These are phyloP conservation scores for Populus hybrid DNA, from an alignment of 441 rosid species.

Conservation along the genomic window DNA sequence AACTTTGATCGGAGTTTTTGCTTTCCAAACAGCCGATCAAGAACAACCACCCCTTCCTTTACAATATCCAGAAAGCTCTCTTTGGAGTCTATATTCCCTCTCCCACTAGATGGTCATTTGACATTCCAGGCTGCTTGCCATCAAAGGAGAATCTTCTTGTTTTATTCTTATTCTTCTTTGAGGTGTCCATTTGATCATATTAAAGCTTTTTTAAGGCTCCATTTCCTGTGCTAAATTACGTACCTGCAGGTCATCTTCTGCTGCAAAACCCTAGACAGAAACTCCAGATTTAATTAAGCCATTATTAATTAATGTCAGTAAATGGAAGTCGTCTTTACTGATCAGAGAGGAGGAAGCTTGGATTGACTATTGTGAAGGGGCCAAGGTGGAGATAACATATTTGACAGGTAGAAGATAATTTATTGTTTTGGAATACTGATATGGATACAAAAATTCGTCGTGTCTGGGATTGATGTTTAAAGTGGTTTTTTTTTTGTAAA, in stretches of 20 bases:
- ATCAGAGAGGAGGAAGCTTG: too few relatives aligned
- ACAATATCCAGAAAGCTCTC: conserved; percentile 25
- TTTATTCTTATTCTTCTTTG: conserved; percentile 27
- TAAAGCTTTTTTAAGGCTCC: neutral
- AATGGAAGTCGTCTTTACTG: too few relatives aligned
- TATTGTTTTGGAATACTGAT: too few relatives aligned
- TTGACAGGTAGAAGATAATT: too few relatives aligned
- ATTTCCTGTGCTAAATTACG: too few relatives aligned
- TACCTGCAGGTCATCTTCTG: neutral
- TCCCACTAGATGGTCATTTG: conserved; percentile 30
- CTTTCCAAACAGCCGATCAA: neutral
- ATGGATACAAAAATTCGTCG: too few relatives aligned
- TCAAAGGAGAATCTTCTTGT: conserved; percentile 22
- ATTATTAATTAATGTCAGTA: too few relatives aligned
- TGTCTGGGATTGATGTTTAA: too few relatives aligned
- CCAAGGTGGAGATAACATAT: neutral
- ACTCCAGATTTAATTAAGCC: too few relatives aligned
- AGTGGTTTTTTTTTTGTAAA: too few relatives aligned
- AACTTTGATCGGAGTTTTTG: neutral
- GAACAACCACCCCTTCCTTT: conserved; percentile 6
- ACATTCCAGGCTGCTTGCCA: conserved; percentile 26
- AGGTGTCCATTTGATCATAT: conserved; percentile 5
- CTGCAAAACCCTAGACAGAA: neutral
- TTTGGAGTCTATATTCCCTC: conserved; percentile 23
- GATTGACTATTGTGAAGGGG: too few relatives aligned